Evolutionary conservation across 1,139 yeast genomes (phyloP).

Genomic region (Scheffersomyces insectosa): DNA sequence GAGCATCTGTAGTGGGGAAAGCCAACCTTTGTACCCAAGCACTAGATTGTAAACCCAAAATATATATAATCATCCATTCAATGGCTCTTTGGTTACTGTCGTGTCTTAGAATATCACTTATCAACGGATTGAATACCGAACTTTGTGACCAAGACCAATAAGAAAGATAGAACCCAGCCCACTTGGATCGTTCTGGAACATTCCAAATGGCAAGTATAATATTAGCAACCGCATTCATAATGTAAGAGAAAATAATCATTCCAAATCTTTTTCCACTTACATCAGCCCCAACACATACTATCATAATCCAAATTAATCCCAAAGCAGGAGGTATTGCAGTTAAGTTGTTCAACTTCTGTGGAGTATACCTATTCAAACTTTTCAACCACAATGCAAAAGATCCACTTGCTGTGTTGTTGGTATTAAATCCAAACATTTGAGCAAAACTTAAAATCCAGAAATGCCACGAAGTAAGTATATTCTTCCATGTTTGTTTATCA

Average conservation of each 20-base stretch:
- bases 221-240: slow-evolving; percentile 15
- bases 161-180: slow-evolving; percentile 50
- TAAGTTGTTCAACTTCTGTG: slow-evolving; percentile 37
- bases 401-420: slow-evolving; percentile 49
- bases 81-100: slow-evolving; percentile 26
- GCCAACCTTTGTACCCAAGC: slow-evolving; percentile 25
- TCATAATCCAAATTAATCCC: slow-evolving; percentile 47
- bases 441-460: slow-evolving; percentile 20
- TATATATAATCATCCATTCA: slow-evolving; percentile 26
- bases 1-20: slow-evolving; percentile 22
- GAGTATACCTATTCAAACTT: slow-evolving; percentile 39
- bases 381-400: slow-evolving; percentile 47
- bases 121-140: slow-evolving; percentile 23
- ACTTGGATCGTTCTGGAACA: slow-evolving; percentile 44
- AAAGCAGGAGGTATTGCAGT: slow-evolving; percentile 51
- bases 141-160: slow-evolving; percentile 33
- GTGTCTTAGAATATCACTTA: slow-evolving; percentile 22
- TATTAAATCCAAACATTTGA: slow-evolving; percentile 26
- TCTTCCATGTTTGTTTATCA: slow-evolving; percentile 23
- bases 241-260: slow-evolving; percentile 23
- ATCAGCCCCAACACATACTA: slow-evolving; percentile 35
- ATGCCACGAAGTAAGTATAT: slow-evolving; percentile 25
- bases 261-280: slow-evolving; percentile 27
- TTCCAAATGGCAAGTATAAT: slow-evolving; percentile 29
- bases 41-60: slow-evolving; percentile 26